These are phyloP conservation scores for Aaosphaeria arxii DNA, from an alignment of 2,329 filamentous ascomycete genomes.

Conservation along the genomic window DNA sequence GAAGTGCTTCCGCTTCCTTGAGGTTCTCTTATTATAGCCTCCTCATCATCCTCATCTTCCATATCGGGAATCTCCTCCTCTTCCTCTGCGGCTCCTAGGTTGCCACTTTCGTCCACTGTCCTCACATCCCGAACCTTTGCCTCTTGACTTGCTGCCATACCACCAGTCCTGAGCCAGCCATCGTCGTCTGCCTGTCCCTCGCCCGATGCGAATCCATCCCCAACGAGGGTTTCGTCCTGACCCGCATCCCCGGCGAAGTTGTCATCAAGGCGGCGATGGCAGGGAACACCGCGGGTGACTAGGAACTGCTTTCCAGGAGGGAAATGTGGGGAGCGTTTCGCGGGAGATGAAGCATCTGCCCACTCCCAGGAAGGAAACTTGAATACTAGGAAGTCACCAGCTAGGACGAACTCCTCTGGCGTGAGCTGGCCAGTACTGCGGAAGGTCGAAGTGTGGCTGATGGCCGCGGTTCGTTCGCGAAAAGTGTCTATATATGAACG, in stretches of 20 bases:
- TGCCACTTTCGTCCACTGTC: conserved; percentile 85
- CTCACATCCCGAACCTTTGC: conserved; percentile 76
- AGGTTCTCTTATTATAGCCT: conserved; percentile 80
- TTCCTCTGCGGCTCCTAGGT: conserved; percentile 72
- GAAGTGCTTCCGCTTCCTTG: conserved; percentile 48
- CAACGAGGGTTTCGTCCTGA: conserved; percentile 80
- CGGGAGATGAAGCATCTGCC: conserved; percentile 80
- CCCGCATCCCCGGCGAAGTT: conserved; percentile 89
- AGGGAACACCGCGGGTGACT: conserved; percentile 91
- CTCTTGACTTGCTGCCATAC: conserved; percentile 70
- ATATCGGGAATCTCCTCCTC: conserved; percentile 89
- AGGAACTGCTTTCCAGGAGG: conserved; percentile 92
- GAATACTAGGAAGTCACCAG: conserved; percentile 96
- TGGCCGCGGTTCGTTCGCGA: conserved; percentile 86
- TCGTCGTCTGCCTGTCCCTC: conserved; percentile 63
- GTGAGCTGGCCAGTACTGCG: conserved; percentile 93
- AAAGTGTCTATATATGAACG: conserved; percentile 90
- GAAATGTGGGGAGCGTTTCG: conserved; percentile 75
- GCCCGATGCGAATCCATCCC: conserved; percentile 63
- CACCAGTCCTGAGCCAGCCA: conserved; percentile 88
- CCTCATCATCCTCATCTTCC: conserved; percentile 93
- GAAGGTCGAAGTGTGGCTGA: conserved; percentile 89
- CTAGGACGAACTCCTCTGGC: conserved; percentile 91
- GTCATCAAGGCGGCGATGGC: conserved; percentile 84
- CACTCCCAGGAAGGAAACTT: conserved; percentile 99